Conservation (phyloP, 2,329 filamentous ascomycete species). For the Epichloe uncinata region DNA sequence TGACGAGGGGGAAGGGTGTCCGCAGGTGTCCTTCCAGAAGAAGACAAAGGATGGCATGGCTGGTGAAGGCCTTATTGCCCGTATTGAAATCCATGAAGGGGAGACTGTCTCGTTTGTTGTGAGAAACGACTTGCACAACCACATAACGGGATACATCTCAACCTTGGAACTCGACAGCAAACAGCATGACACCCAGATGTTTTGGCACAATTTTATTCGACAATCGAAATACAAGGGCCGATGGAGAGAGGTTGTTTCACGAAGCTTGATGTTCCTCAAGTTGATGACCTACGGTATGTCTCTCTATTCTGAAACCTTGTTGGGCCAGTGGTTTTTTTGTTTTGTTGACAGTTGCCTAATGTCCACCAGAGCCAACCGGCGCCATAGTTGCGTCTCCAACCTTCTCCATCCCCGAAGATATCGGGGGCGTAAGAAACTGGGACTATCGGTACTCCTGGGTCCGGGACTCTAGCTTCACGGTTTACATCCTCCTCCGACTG, state of each 20-base stretch:
- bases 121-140: conserved; percentile 44
- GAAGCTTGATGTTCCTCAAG: conserved; percentile 63
- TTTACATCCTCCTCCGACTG: conserved; percentile 64
- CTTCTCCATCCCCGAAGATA: conserved; percentile 63
- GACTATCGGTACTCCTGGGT: conserved; percentile 72
- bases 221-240: conserved; percentile 58
- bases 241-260: conserved; percentile 57
- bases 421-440: conserved; percentile 55
- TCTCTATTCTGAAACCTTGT: not conserved
- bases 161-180: conserved; percentile 43
- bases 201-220: conserved; percentile 62
- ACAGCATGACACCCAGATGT: conserved; percentile 57
- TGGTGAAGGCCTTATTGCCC: conserved; percentile 50
- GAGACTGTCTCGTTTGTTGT: conserved; percentile 58
- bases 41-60: conserved; percentile 36
- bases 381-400: conserved; percentile 66
- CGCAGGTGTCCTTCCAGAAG: conserved; percentile 42
- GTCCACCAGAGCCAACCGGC: conserved; percentile 51
- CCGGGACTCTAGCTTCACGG: conserved; percentile 62
- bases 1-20: conserved; percentile 27
- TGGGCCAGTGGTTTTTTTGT: not conserved
- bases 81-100: conserved; percentile 47
- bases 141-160: conserved; percentile 45
- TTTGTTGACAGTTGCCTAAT: not conserved
- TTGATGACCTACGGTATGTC: conserved; percentile 49